phyloP scores from a whole-genome alignment of 169 alveolate genomes.

The Blepharisma undulans region DNA sequence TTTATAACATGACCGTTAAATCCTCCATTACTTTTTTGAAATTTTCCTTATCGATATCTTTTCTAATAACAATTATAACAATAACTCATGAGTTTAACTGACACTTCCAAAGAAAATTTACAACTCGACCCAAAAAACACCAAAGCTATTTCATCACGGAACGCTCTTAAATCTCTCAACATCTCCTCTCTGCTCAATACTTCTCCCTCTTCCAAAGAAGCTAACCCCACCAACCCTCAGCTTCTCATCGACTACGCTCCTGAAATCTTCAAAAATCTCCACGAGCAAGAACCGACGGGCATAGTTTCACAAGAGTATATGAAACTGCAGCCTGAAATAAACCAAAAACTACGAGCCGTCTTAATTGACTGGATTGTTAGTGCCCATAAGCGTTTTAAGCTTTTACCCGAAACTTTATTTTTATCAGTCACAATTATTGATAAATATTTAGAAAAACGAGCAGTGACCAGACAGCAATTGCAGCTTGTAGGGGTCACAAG shows the following conservation, averaged over 20 bases:
- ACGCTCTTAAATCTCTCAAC: not conserved
- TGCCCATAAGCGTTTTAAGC: slow-evolving; percentile 77
- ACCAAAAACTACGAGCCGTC: slow-evolving; percentile 63
- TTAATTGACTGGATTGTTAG: slow-evolving; percentile 81
- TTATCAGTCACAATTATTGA: slow-evolving; percentile 75
- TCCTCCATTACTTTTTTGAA: not conserved
- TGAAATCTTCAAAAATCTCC: slow-evolving; percentile 9
- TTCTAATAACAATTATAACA: not conserved
- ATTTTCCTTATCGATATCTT: not conserved
- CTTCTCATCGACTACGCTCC: not conserved
- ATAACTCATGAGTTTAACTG: slow-evolving; percentile 14
- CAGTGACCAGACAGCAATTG: slow-evolving; percentile 57
- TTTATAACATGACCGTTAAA: not conserved
- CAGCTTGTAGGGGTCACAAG: slow-evolving; percentile 83
- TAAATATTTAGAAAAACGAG: slow-evolving; percentile 56
- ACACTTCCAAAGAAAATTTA: slow-evolving; percentile 18
- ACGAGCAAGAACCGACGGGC: not conserved
- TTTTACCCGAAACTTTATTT: slow-evolving; percentile 73
- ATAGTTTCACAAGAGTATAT: not conserved
- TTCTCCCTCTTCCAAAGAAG: not conserved
- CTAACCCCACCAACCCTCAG: not conserved
- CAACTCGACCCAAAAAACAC: not conserved
- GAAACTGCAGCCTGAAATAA: slow-evolving; percentile 48
- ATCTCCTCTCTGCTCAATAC: not conserved
- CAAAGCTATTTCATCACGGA: not conserved